Base-by-base conservation (phyloP, 352 stramenopile genomes). In the Pythium dissimile region DNA sequence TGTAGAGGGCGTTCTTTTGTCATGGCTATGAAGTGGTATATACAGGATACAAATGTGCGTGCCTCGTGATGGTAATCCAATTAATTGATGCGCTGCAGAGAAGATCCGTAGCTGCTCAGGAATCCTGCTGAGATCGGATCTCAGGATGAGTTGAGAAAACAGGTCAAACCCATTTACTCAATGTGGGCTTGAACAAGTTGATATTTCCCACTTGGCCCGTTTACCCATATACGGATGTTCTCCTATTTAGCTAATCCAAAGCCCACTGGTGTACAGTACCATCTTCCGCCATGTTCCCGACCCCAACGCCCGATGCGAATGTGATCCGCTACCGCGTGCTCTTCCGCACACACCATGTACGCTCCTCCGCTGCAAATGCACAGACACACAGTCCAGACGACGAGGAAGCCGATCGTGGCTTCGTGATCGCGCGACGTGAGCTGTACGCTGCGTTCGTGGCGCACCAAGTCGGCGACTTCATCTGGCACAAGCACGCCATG, bases 401-500 rank as follows among this genome's bases (percentile, higher is more conserved):
- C 23, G 38, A 10, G 2, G 45, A 21, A n/a, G 34, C 39, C 10
- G 50, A 55, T 2, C 7, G 30, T 4, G 58, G 26, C 16, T 67
- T 30, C 20, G 44, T 31, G 1, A 34, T 16, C 2, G 51, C 12
- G 24, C 67, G 18, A 16, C 51, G 24, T 46, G 66, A 39, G 26
- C 44, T 58, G 31, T 69, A 64, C 43, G 18, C 23, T 6, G 61
- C 35, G 24, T 64, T 69, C 38, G 23, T 57, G 30, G 35, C 32
- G 13, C 20, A 21, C 21, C 21, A 46, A 41, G 27, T 43, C 15
- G 42, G 35, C 27, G 54, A 51, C 26, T 69, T 69, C 41, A 57
- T 69, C 47, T 69, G 61, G 61, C 61, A 69, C 53, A 69, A 69
- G 41, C 61, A 69, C 43, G 24, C 45, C 31, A 43, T 69, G 23